Base-by-base conservation (phyloP, 805 yeast species). In the Clavispora vitiphila region DNA sequence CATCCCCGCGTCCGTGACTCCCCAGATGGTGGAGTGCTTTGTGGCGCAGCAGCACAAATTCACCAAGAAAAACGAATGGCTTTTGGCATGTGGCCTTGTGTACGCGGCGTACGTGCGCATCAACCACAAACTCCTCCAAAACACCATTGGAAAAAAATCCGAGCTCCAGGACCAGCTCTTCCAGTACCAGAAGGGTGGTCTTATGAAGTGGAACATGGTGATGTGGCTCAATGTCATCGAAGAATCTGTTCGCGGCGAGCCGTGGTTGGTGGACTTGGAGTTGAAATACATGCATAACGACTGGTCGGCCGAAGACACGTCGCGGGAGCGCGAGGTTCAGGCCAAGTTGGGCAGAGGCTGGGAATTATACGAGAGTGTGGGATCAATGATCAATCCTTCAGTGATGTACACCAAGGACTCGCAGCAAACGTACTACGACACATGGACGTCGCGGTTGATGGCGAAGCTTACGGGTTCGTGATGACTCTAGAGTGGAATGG, bases 51-150 rank as follows among this genome's bases (percentile, higher is more conserved):
- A 72, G 36, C 69, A 72, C 34, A 77, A 78, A 48, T 72, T 81
- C 30, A 47, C 51, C n/a, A 69, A 65, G 45, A 74, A 74, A 26
- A 78, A 76, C 43, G 82, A 81, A 30, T 83, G 89, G 88, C 78
- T 80, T 7, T 57, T 84, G 18, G 76, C 83, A 3, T 80, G 86
- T 56, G 90, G 90, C 0, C 55, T 84, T 47, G 70, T 83, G 1
- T 67, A 81, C 26, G 74, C 81, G 15, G 80, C 82, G 11, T 79
- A 78, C 41, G 63, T 70, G 15, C 67, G 80, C 12, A 67, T 83
- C 24, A 79, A 80, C 56, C 71, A 74, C 42, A 66, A 66, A 18
- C 55, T 67, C 25, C 57, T 82, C 12, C 55, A 62, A 3, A 55
- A 61, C 10, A 74, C 73, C 37, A 65, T 80, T 5, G 80, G 84